Conservation (phyloP, 1,284 basidiomycete species). For the Phellinidium pouzarii region DNA sequence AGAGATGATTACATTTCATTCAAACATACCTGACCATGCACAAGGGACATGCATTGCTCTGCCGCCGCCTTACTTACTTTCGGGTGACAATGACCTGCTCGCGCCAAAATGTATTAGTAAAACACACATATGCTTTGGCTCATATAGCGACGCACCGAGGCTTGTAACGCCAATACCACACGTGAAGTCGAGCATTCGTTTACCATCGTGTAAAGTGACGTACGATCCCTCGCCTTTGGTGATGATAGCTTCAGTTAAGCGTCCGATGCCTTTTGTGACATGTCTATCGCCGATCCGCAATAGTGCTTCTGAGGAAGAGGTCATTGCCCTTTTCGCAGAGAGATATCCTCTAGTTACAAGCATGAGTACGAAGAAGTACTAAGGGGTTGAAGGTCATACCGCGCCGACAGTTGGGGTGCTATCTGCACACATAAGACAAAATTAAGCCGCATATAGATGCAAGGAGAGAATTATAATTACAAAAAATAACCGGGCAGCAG, state of each 20-base stretch:
- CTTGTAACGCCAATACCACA: slow-evolving; percentile 81
- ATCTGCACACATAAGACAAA: too few species aligned
- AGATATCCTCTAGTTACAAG: too few species aligned
- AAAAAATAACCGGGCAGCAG: too few species aligned
- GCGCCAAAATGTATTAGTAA: slow-evolving; percentile 10
- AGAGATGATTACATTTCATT: neutral
- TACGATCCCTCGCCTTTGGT: slow-evolving; percentile 73
- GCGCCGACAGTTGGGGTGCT: too few species aligned
- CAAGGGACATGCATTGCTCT: slow-evolving; percentile 75
- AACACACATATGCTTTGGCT: slow-evolving; percentile 12
- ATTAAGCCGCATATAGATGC: too few species aligned
- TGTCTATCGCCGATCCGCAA: slow-evolving; percentile 50
- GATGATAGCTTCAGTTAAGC: slow-evolving; percentile 69
- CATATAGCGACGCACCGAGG: slow-evolving; percentile 45
- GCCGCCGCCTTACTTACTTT: slow-evolving; percentile 82
- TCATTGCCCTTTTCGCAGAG: slow-evolving; percentile 5
- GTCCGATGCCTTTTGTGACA: slow-evolving; percentile 64
- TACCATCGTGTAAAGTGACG: slow-evolving; percentile 65
- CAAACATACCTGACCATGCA: slow-evolving; percentile 61
- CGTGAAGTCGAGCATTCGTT: slow-evolving; percentile 75
- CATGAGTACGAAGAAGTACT: too few species aligned
- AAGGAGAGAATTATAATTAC: too few species aligned
- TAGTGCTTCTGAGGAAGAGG: slow-evolving; percentile 20
- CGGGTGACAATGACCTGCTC: slow-evolving; percentile 86
- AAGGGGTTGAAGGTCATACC: too few species aligned